phyloP scores from a whole-genome alignment of 2,329 filamentous ascomycete genomes.

The Emmonsiellopsis sp. region DNA sequence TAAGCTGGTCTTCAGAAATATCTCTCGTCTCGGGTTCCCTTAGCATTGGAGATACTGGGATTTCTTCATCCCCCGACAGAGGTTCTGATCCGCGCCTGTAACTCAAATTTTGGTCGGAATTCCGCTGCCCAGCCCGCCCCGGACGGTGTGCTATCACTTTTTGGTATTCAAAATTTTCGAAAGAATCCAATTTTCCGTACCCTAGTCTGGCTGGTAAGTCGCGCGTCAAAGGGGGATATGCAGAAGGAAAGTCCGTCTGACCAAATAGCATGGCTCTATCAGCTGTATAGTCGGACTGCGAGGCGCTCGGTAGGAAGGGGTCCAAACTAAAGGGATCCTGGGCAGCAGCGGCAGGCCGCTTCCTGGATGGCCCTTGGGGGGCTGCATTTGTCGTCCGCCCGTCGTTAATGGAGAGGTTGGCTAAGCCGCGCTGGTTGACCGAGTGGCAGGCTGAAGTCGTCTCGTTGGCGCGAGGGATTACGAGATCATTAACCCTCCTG shows the following conservation, averaged over 20 bases:
- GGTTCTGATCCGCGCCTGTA: too few relatives aligned
- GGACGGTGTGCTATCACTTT: too few relatives aligned
- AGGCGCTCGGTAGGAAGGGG: too few relatives aligned
- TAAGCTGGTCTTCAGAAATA: constrained; percentile 69
- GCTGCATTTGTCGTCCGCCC: not conserved
- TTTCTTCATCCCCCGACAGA: not conserved
- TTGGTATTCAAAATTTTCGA: too few relatives aligned
- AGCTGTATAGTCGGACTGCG: too few relatives aligned
- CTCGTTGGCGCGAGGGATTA: not conserved
- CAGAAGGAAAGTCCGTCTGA: too few relatives aligned
- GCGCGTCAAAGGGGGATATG: too few relatives aligned
- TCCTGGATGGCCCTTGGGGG: not conserved
- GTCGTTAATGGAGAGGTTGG: not conserved
- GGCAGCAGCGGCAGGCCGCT: not conserved
- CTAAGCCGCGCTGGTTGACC: not conserved
- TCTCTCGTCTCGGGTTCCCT: constrained; percentile 54
- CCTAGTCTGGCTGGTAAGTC: too few relatives aligned
- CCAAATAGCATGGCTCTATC: too few relatives aligned
- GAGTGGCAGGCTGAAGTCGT: not conserved
- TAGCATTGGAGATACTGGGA: not conserved
- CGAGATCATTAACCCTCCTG: not conserved
- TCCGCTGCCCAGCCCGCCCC: too few relatives aligned
- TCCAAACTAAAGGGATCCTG: not conserved
- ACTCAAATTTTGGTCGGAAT: too few relatives aligned
- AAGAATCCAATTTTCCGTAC: too few relatives aligned